phyloP scores from a whole-genome alignment of 495 filamentous ascomycete species.

The Tetracladium setigerum region DNA sequence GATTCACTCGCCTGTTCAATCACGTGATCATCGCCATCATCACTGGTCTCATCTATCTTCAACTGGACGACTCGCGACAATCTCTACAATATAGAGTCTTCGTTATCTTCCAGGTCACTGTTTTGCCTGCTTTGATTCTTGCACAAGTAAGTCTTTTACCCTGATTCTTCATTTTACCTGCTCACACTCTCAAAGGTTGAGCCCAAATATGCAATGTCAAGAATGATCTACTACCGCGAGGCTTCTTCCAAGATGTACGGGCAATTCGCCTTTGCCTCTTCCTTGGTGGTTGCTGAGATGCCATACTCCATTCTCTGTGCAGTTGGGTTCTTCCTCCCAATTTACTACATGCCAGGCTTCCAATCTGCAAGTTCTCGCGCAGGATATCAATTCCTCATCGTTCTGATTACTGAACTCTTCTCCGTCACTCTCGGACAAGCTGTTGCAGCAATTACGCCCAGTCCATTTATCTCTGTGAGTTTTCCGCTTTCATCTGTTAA shows the following conservation, averaged over 20 bases:
- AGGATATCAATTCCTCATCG: conserved; percentile 77
- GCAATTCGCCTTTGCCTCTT: conserved; percentile 55
- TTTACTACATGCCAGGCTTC: conserved; percentile 21
- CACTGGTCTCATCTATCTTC: conserved; percentile 74
- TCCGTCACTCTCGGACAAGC: conserved; percentile 69
- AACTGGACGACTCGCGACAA: conserved; percentile 55
- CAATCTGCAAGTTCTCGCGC: conserved; percentile 43
- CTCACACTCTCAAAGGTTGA: too few relatives aligned
- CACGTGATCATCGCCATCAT: conserved; percentile 75
- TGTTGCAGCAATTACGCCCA: conserved; percentile 66
- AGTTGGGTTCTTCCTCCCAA: conserved; percentile 21
- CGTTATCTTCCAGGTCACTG: conserved; percentile 64
- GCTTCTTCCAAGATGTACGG: conserved; percentile 62
- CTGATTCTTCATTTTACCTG: too few relatives aligned
- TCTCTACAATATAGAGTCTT: conserved; percentile 80
- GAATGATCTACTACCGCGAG: conserved; percentile 65
- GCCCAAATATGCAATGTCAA: conserved; percentile 56
- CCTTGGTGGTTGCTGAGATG: conserved; percentile 59
- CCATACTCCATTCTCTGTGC: conserved; percentile 59
- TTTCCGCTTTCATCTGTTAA: too few relatives aligned
- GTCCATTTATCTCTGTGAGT: conserved; percentile 55
- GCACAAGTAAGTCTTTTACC: too few relatives aligned
- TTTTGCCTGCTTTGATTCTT: conserved; percentile 34
- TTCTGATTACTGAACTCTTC: conserved; percentile 58
- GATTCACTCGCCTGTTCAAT: conserved; percentile 65